phyloP scores from a whole-genome alignment of 2,329 filamentous ascomycete genomes.

The Neofusicoccum sp. region DNA sequence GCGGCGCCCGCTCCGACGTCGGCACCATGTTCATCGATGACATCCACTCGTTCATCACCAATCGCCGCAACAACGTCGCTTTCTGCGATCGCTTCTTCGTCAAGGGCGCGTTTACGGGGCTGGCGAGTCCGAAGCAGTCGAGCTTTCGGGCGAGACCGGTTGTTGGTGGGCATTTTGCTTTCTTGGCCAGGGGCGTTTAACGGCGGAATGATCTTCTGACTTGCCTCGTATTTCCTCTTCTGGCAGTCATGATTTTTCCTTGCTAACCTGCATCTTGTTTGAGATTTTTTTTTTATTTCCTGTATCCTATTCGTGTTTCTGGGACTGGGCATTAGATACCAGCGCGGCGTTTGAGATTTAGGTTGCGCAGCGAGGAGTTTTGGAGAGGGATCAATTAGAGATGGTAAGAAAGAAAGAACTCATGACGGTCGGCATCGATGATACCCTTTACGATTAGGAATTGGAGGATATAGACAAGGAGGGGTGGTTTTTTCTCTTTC shows the following conservation, averaged over 20 bases:
- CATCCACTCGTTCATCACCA: constrained; percentile 42
- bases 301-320: neutral
- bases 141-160: constrained; percentile 41
- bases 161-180: constrained; percentile 44
- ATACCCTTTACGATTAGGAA: no score
- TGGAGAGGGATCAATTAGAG: no score
- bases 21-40: constrained; percentile 37
- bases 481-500: no score
- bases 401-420: no score
- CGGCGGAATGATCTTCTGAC: neutral
- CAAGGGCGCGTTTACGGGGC: constrained; percentile 24
- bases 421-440: no score
- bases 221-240: neutral
- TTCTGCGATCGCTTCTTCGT: constrained; percentile 45
- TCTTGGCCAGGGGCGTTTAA: constrained; percentile 35
- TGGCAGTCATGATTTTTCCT: neutral
- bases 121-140: constrained; percentile 25
- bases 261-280: neutral
- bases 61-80: constrained; percentile 41
- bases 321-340: no score
- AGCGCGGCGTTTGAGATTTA: no score
- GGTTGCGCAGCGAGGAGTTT: no score
- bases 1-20: neutral
- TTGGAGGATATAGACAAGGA: no score
- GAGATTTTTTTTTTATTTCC: neutral